Percentiles rank a stretch among this genome's conserved stretches.
Conservation (phyloP, 2,329 filamentous ascomycete genomes). For the Verticillium isaacii region DNA sequence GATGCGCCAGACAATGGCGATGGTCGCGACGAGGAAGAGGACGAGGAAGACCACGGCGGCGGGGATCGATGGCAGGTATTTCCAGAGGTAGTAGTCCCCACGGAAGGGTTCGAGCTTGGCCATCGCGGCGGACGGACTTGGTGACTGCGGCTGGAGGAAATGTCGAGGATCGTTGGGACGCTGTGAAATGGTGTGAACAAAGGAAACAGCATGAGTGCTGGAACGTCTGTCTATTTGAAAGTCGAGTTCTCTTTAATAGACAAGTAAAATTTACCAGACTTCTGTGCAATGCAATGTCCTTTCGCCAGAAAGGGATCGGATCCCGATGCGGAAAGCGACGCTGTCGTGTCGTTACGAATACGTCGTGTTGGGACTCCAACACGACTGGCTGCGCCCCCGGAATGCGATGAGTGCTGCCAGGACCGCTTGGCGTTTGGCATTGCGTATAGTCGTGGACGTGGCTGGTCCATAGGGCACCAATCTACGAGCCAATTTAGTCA, state of each 20-base stretch:
- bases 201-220: no score
- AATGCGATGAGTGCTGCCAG: background rate
- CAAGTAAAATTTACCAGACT: background rate
- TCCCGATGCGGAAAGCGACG: background rate
- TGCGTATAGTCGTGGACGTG: no score
- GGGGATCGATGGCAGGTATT: slow-evolving; percentile 31
- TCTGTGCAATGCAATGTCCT: background rate
- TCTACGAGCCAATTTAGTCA: no score
- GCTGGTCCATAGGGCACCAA: no score
- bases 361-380: background rate
- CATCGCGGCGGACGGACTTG: slow-evolving; percentile 14
- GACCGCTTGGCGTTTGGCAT: background rate
- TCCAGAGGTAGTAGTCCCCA: slow-evolving; percentile 23
- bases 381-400: background rate
- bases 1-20: slow-evolving; percentile 30
- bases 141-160: background rate
- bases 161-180: no score
- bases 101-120: slow-evolving; percentile 17
- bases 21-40: slow-evolving; percentile 23
- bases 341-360: background rate
- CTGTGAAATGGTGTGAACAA: no score
- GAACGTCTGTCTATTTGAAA: no score
- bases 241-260: no score
- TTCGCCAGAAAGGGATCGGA: background rate
- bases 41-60: slow-evolving; percentile 29